Conservation (phyloP, 495 filamentous ascomycete genomes). For the Ramalina peruviana region DNA sequence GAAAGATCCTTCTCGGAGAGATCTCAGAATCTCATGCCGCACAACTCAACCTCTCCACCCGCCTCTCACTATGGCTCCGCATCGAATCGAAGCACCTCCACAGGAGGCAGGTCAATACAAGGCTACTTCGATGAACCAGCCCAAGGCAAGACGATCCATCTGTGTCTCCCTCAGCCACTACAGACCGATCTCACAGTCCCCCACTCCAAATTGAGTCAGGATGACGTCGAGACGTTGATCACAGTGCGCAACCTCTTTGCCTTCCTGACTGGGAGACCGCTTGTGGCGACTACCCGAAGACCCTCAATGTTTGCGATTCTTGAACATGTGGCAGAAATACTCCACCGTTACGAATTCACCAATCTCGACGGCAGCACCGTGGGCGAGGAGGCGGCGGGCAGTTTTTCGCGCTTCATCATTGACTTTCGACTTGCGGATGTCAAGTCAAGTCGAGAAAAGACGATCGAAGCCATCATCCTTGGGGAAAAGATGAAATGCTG, state of each 20-base stretch:
- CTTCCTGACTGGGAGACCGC: slow-evolving; percentile 64
- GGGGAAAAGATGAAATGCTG: slow-evolving; percentile 75
- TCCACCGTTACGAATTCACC: slow-evolving; percentile 64
- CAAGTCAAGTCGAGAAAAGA: slow-evolving; percentile 71
- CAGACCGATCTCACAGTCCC: slow-evolving; percentile 34
- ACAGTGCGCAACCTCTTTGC: slow-evolving; percentile 83
- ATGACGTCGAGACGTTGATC: slow-evolving; percentile 56
- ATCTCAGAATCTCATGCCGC: slow-evolving; percentile 13
- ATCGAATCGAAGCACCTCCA: slow-evolving; percentile 13
- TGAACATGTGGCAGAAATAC: slow-evolving; percentile 50
- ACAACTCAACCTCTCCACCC: slow-evolving; percentile 19
- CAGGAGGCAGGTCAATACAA: slow-evolving; percentile 15
- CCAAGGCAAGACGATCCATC: slow-evolving; percentile 39
- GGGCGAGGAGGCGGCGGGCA: slow-evolving; percentile 62
- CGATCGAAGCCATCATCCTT: slow-evolving; percentile 74
- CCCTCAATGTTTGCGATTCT: slow-evolving; percentile 61
- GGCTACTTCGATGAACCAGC: slow-evolving; percentile 23
- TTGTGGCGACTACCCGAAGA: slow-evolving; percentile 60
- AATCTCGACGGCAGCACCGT: slow-evolving; percentile 70
- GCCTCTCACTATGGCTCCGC: slow-evolving; percentile 11
- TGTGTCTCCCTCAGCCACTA: slow-evolving; percentile 53
- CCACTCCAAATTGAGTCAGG: slow-evolving; percentile 26
- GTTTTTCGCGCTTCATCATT: slow-evolving; percentile 64
- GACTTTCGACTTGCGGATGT: slow-evolving; percentile 69
- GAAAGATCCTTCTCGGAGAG: slow-evolving; percentile 9